Evolutionary conservation across 2,329 filamentous ascomycete genomes (phyloP), one percentile per base, ranked within the genome.

Genomic region (Trichoderma pleuroti): DNA sequence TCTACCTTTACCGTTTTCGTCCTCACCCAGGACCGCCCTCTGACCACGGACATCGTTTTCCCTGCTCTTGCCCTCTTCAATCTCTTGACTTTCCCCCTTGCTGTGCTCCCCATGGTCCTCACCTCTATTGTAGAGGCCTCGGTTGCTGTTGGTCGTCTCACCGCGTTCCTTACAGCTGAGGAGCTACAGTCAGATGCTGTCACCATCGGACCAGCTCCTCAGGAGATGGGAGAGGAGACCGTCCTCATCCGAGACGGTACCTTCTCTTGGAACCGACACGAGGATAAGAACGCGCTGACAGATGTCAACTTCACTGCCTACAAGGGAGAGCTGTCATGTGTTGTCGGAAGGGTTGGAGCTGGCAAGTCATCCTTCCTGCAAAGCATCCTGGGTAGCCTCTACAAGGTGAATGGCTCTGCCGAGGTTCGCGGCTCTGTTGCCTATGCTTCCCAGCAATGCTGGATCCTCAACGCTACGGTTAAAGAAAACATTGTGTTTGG

Each of bases 391-490:
- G 96, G 96, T 72, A 94, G 98, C 80, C 81, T 99, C 5, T 98
- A 92, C 90, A 98, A 98, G 80, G 86, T 91, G 63, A 90, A 92
- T 72, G 96, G 96, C 61, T 87, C 92, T 73, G 95, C 98, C 5
- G 86, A 92, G 69, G 86, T 99, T 11, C 90, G 92, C 75, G 97
- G 96, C 60, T 89, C 87, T 32, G 88, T 93, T 52, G 96, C 96
- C 1, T 99, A 98, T 79, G 96, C 97, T 71, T 93, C 94, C 18
- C 97, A 99, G 80, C 90, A 93, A 76, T 86, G 94, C 24, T 99
- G 97, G 96, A 92, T 99, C 66, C 95, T 98, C 90, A 99, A 99
- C 78, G 96, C 96, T 10, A 97, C 93, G 34, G 94, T 99, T 70
- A 93, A 94, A 76, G 96, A 99, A 78, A 99, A 99, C 78, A 97